Conservation (phyloP, 371 early-diverging fungal species). For the Scutellospora calospora region DNA sequence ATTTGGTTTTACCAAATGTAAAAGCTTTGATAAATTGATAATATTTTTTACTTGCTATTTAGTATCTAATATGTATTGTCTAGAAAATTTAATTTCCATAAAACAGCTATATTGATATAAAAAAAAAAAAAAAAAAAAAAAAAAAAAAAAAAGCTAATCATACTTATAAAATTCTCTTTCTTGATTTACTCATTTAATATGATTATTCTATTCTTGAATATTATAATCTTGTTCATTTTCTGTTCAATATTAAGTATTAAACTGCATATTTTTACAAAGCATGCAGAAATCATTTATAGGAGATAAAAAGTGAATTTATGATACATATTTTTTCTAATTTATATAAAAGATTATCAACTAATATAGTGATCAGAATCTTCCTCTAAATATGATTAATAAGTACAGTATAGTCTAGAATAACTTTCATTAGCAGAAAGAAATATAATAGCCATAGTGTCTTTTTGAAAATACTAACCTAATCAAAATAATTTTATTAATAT, state of each 20-base stretch:
- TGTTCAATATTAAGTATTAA: not conserved
- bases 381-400: not conserved
- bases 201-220: not conserved
- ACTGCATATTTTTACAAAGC: not conserved
- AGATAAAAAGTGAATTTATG: not conserved
- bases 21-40: no score
- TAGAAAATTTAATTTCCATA: no score
- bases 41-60: no score
- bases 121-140: no score
- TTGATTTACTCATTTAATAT: not conserved
- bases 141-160: not conserved
- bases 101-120: no score
- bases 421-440: not conserved
- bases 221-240: not conserved
- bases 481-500: no score
- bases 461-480: not conserved
- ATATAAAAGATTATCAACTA: not conserved
- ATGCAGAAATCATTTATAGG: not conserved
- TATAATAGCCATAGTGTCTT: not conserved
- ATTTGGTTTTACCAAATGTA: not conserved
- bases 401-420: not conserved
- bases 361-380: not conserved
- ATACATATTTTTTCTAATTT: not conserved
- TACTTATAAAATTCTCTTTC: conserved; percentile 10
- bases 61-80: no score